phyloP scores from a whole-genome alignment of 1,284 basidiomycete genomes.

The Microbotryum lychnidis-dioicae region DNA sequence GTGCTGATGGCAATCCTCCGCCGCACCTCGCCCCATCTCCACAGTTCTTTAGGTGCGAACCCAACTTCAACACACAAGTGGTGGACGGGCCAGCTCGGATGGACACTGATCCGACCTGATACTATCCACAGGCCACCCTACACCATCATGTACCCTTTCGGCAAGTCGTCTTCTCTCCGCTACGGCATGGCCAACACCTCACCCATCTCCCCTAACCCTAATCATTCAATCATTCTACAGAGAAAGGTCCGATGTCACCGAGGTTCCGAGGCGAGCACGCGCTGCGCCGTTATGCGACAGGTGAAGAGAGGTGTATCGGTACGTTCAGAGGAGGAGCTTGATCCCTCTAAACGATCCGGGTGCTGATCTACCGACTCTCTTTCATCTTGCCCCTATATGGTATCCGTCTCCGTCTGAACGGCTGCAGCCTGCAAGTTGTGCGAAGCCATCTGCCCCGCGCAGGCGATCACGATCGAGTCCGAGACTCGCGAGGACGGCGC shows the following conservation, averaged over 20 bases:
- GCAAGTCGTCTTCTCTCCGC: slow-evolving; percentile 4
- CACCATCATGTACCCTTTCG: slow-evolving; percentile 93
- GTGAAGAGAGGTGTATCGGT: slow-evolving; percentile 99
- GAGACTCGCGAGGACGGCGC: slow-evolving; percentile 94
- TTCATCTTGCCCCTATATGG: not conserved
- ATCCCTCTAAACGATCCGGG: not conserved
- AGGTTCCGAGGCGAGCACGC: slow-evolving; percentile 99
- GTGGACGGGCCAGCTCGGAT: too few relatives aligned
- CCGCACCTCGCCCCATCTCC: not conserved
- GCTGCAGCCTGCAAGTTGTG: slow-evolving; percentile 89
- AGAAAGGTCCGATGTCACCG: slow-evolving; percentile 95
- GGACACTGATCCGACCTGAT: too few relatives aligned
- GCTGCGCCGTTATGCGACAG: slow-evolving; percentile 92
- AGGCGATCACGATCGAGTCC: slow-evolving; percentile 98
- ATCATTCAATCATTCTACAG: slow-evolving; percentile 41
- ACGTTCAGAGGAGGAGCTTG: slow-evolving; percentile 33
- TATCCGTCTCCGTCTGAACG: not conserved
- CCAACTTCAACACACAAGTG: too few relatives aligned
- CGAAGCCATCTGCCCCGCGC: slow-evolving; percentile 98
- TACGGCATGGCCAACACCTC: not conserved
- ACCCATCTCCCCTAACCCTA: too few relatives aligned
- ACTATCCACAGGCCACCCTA: slow-evolving; percentile 59
- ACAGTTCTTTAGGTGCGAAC: slow-evolving; percentile 33
- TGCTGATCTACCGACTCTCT: not conserved
- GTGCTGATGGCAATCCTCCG: not conserved